Percentiles rank a stretch among this genome's conserved stretches.
These are phyloP conservation scores for Pochonia chlamydosporia DNA, from an alignment of 2,329 filamentous ascomycete species.

Conservation along the genomic window DNA sequence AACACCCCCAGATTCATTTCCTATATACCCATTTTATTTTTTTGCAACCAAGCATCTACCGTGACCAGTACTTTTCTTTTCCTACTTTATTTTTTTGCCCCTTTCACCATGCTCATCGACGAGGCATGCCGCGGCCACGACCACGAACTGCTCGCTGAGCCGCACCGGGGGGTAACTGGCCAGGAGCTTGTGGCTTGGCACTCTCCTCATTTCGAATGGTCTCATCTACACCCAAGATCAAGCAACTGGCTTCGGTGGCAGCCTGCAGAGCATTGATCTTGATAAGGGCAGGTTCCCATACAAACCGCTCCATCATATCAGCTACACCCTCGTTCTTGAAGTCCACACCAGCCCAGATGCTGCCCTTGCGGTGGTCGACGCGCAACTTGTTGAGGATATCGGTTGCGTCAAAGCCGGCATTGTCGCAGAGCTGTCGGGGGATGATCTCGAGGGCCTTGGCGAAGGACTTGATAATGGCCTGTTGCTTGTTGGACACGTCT, in stretches of 20 bases:
- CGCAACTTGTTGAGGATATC: conserved; percentile 95
- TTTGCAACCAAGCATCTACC: not conserved
- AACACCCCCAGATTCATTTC: conserved; percentile 12
- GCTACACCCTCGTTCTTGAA: conserved; percentile 87
- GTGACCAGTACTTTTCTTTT: not conserved
- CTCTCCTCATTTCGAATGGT: conserved; percentile 98
- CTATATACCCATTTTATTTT: conserved; percentile 6
- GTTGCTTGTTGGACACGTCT: conserved; percentile 91
- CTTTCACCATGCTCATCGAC: conserved; percentile 47
- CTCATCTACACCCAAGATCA: conserved; percentile 96
- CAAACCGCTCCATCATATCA: conserved; percentile 92
- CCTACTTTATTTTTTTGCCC: not conserved
- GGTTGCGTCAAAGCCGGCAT: conserved; percentile 95
- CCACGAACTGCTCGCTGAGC: conserved; percentile 84
- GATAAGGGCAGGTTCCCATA: conserved; percentile 94
- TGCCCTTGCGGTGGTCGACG: conserved; percentile 91
- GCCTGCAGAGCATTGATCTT: conserved; percentile 98
- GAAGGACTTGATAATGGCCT: conserved; percentile 95
- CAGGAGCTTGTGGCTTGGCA: conserved; percentile 72
- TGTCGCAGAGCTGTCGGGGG: conserved; percentile 94
- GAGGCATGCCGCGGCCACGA: conserved; percentile 83
- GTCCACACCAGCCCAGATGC: conserved; percentile 92
- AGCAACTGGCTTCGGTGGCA: conserved; percentile 87
- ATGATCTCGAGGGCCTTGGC: conserved; percentile 97
- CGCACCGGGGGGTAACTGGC: conserved; percentile 71